Percentiles rank a stretch among this genome's conserved stretches.
Conservation (phyloP, 2,329 filamentous ascomycete genomes). For the Acrocalymma vagum region DNA sequence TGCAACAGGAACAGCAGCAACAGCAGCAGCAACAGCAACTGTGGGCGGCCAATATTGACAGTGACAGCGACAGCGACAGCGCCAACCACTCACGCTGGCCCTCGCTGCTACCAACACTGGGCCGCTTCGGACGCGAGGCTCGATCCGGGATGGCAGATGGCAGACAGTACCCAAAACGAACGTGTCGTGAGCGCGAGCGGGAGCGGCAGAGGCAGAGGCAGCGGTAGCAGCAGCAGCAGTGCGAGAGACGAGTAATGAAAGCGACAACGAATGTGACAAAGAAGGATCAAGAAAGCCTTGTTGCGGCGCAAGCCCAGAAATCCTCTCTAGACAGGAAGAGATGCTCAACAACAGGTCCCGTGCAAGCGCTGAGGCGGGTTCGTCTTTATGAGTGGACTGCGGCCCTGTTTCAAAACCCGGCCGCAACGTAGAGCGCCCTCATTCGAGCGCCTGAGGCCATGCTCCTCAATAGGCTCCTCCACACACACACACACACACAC, state of each 20-base stretch:
- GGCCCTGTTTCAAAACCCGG: constrained; percentile 38
- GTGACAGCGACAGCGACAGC: constrained; percentile 1
- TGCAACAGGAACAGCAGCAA: constrained; percentile 7
- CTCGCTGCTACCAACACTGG: too few species aligned
- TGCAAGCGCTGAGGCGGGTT: constrained; percentile 41
- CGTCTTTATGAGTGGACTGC: constrained; percentile 33
- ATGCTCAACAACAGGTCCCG: constrained; percentile 14
- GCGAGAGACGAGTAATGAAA: too few species aligned
- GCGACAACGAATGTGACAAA: constrained; percentile 11
- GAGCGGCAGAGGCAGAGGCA: constrained; percentile 2
- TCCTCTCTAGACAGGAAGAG: constrained; percentile 20
- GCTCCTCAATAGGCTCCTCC: constrained; percentile 12
- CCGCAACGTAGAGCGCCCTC: constrained; percentile 29
- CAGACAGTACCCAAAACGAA: neutral
- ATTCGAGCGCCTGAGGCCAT: constrained; percentile 33
- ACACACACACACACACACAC: constrained; percentile 7
- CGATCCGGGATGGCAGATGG: neutral
- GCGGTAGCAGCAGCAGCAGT: too few species aligned
- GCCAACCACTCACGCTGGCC: too few species aligned
- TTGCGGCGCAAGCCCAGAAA: constrained; percentile 24
- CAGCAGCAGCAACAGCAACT: constrained; percentile 8
- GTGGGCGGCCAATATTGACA: constrained; percentile 1
- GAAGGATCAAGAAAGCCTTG: constrained; percentile 9
- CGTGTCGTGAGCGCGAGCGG: constrained; percentile 9
- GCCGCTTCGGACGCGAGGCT: neutral